These are phyloP conservation scores for Gossypium schwendimanii DNA, from an alignment of 441 rosid species.

Conservation along the genomic window DNA sequence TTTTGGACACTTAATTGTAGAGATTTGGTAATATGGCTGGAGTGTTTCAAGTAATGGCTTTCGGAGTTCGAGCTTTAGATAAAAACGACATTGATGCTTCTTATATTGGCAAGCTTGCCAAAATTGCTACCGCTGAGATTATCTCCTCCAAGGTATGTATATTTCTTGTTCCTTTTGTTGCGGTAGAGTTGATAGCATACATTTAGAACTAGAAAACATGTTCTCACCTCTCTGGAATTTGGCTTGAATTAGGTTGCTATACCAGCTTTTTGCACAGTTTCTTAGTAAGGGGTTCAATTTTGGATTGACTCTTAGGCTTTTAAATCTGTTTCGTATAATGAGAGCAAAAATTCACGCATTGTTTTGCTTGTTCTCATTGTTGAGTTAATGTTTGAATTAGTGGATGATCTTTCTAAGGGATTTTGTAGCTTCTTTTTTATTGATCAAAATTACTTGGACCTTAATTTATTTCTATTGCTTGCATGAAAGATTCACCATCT, in stretches of 20 bases:
- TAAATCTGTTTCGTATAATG: neutral
- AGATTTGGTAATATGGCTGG: constrained; percentile 93
- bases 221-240: neutral
- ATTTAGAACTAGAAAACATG: neutral
- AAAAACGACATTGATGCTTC: constrained; percentile 53
- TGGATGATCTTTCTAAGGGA: neutral
- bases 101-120: constrained; percentile 82
- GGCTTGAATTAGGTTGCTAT: neutral
- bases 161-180: neutral
- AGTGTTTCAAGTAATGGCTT: constrained; percentile 88
- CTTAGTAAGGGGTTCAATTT: neutral
- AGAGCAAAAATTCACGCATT: neutral
- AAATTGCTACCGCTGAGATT: constrained; percentile 86
- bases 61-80: constrained; percentile 62
- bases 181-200: neutral
- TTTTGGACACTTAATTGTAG: constrained; percentile 32
- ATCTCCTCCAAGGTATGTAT: constrained; percentile 77
- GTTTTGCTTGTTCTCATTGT: neutral
- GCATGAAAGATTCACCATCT: neutral
- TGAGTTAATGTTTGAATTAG: neutral
- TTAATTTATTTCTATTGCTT: neutral
- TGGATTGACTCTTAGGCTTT: neutral
- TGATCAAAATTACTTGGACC: neutral
- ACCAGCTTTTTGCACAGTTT: neutral
- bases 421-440: neutral